Percentiles rank a stretch among this genome's conserved stretches.
Conservation (phyloP, 2,329 filamentous ascomycete species). For the Apiospora aurea region DNA sequence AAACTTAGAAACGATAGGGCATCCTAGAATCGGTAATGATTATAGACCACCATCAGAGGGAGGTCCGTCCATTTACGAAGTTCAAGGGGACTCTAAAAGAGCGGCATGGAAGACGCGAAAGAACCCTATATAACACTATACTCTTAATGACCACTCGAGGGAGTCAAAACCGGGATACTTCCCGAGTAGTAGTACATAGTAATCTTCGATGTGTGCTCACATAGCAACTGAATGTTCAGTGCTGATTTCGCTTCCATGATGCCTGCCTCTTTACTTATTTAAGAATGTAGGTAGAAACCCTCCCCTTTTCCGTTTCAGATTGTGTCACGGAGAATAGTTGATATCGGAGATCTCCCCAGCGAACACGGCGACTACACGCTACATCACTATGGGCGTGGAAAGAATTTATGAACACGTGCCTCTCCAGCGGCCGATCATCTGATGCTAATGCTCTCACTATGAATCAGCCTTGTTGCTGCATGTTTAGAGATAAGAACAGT, state of each 20-base stretch:
- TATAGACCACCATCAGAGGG: not conserved
- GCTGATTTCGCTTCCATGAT: not conserved
- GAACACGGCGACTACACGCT: too few species aligned
- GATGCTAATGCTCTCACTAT: not conserved
- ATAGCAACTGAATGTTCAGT: not conserved
- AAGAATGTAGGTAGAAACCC: too few species aligned
- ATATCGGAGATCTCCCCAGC: too few species aligned
- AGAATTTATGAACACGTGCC: too few species aligned
- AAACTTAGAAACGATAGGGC: conserved; percentile 19
- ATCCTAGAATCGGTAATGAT: conserved; percentile 14
- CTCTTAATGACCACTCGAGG: conserved; percentile 6
- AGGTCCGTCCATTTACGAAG: conserved; percentile 12
- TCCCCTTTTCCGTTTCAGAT: too few species aligned
- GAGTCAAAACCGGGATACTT: conserved; percentile 6
- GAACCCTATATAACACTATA: conserved; percentile 12
- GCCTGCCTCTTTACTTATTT: too few species aligned
- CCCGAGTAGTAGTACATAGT: conserved; percentile 13
- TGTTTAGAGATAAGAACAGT: not conserved
- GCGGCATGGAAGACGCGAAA: not conserved
- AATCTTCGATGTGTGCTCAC: conserved; percentile 10
- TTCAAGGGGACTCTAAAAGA: conserved; percentile 5
- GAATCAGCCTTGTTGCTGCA: not conserved
- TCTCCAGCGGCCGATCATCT: too few species aligned
- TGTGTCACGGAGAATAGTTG: too few species aligned
- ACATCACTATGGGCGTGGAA: too few species aligned